phyloP scores from a whole-genome alignment of 805 yeast species.

The Candida broadrunensis region DNA sequence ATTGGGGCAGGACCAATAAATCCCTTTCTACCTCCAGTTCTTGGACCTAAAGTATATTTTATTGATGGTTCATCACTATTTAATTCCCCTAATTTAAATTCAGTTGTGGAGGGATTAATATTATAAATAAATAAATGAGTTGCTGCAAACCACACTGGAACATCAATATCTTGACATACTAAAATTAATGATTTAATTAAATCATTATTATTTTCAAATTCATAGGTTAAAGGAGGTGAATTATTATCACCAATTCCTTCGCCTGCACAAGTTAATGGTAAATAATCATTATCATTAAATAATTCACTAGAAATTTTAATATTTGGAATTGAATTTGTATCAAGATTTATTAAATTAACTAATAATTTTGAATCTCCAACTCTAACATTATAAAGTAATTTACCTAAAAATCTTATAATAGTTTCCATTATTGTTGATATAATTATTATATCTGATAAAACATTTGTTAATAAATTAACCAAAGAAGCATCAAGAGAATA shows the following conservation, averaged over 20 bases:
- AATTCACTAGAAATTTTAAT: slow-evolving; percentile 8
- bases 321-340: not conserved
- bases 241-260: slow-evolving; percentile 6
- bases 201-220: not conserved
- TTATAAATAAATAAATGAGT: slow-evolving; percentile 11
- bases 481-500: too few species aligned
- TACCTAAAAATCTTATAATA: slow-evolving; percentile 3
- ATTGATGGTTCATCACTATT: not conserved
- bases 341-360: slow-evolving; percentile 3
- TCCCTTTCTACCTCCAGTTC: slow-evolving; percentile 1
- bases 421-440: not conserved
- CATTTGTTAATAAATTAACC: too few species aligned
- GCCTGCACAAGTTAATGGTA: slow-evolving; percentile 9
- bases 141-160: slow-evolving; percentile 8
- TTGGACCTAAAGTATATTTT: slow-evolving; percentile 7
- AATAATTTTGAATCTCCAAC: slow-evolving; percentile 7
- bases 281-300: slow-evolving; percentile 8
- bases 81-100: slow-evolving; percentile 5
- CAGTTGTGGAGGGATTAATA: not conserved
- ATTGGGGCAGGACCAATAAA: slow-evolving; percentile 11
- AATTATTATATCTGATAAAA: too few species aligned
- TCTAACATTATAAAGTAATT: slow-evolving; percentile 4
- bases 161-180: slow-evolving; percentile 12
- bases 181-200: slow-evolving; percentile 8
- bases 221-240: slow-evolving; percentile 7